These are phyloP conservation scores for Alopecurus myosuroides DNA, from an alignment of 176 grass and related monocot species.

Conservation along the genomic window DNA sequence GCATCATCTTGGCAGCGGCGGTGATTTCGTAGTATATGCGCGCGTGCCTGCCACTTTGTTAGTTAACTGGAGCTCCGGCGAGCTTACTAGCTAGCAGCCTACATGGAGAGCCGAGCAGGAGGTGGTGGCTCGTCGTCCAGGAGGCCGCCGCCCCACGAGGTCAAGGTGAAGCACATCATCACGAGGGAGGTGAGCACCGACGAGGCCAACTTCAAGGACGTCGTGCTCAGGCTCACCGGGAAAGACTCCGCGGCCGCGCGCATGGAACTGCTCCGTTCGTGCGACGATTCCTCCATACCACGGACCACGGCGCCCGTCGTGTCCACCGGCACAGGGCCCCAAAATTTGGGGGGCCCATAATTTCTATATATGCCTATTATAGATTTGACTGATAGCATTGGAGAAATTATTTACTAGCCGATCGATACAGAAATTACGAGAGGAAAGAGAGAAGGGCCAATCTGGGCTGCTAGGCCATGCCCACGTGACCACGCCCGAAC, in stretches of 20 bases:
- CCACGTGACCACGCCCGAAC: too few species aligned
- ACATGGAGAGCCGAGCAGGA: not conserved
- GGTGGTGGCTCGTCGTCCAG: not conserved
- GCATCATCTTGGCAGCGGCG: too few species aligned
- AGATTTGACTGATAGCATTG: too few species aligned
- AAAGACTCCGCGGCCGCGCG: constrained; percentile 39
- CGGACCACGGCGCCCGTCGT: not conserved
- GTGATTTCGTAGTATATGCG: too few species aligned
- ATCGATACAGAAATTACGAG: too few species aligned
- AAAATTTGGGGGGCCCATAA: too few species aligned
- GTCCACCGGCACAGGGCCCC: not conserved
- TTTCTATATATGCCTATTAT: too few species aligned
- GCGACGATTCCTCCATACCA: not conserved
- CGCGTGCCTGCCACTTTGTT: too few species aligned
- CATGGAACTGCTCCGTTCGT: not conserved
- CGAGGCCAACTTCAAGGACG: constrained; percentile 37
- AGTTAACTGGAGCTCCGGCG: not conserved
- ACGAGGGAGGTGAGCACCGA: constrained; percentile 35
- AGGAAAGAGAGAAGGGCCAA: too few species aligned
- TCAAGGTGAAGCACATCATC: constrained; percentile 46
- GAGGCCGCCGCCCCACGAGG: not conserved
- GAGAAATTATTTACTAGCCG: too few species aligned
- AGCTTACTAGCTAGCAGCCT: not conserved
- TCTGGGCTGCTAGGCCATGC: too few species aligned
- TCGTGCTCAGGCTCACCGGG: constrained; percentile 46